These are phyloP conservation scores for Plasmodium malariae DNA, from an alignment of 169 alveolate genomes.

Conservation along the genomic window DNA sequence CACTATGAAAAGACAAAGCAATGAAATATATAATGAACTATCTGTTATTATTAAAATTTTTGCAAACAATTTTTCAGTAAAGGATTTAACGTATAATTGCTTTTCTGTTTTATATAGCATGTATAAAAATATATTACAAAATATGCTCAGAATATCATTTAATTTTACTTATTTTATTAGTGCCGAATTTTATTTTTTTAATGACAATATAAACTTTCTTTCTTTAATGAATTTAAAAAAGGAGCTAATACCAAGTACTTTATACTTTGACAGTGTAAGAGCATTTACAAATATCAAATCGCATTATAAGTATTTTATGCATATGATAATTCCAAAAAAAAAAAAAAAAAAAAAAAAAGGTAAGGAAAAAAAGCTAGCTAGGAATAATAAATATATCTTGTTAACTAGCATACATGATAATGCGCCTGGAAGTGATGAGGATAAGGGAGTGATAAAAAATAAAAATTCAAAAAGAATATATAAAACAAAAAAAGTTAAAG, in stretches of 20 bases:
- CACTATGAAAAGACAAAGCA: constrained; percentile 17
- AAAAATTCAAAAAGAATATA: too few relatives aligned
- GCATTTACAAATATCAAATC: constrained; percentile 73
- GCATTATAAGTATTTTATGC: constrained; percentile 30
- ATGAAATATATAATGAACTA: constrained; percentile 27
- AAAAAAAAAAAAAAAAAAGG: neutral
- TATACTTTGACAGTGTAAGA: constrained; percentile 64
- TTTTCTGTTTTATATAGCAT: constrained; percentile 61
- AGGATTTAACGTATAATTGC: constrained; percentile 28
- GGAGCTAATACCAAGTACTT: constrained; percentile 38
- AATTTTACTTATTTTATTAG: constrained; percentile 60
- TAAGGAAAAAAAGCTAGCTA: neutral
- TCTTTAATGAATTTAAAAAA: constrained; percentile 51
- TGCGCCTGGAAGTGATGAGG: too few relatives aligned
- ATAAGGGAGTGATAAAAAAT: too few relatives aligned
- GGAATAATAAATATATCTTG: neutral
- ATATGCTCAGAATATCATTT: constrained; percentile 45
- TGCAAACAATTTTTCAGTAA: constrained; percentile 45
- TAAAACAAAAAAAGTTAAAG: too few relatives aligned
- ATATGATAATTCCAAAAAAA: neutral
- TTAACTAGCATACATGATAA: constrained; percentile 26
- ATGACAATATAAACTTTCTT: constrained; percentile 43
- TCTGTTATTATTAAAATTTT: constrained; percentile 15
- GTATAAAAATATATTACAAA: constrained; percentile 65
- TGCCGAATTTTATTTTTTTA: constrained; percentile 69